Conservation (phyloP, 2,329 filamentous ascomycete species). For the Sarocladium oryzae region DNA sequence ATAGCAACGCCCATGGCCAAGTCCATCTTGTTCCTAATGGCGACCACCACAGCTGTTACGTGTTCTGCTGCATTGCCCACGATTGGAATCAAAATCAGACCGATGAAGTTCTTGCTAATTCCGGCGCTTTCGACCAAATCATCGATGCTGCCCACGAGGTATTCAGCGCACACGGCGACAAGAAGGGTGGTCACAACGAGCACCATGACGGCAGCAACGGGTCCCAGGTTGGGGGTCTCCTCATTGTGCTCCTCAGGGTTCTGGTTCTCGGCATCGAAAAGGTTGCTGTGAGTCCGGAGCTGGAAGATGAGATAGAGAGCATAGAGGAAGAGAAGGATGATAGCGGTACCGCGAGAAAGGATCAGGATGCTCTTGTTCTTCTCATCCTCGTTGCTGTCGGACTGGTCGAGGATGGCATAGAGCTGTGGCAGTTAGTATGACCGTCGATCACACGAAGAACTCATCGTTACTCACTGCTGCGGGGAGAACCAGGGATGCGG, state of each 20-base stretch:
- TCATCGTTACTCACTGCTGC: slow-evolving; percentile 59
- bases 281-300: slow-evolving; percentile 63
- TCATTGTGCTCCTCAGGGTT: slow-evolving; percentile 38
- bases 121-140: slow-evolving; percentile 60
- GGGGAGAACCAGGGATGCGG: slow-evolving; percentile 72
- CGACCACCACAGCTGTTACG: slow-evolving; percentile 74
- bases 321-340: slow-evolving; percentile 70
- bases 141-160: slow-evolving; percentile 71
- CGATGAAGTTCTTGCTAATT: slow-evolving; percentile 76
- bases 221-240: slow-evolving; percentile 49
- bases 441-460: too few species aligned
- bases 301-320: slow-evolving; percentile 74
- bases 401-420: slow-evolving; percentile 54
- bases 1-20: slow-evolving; percentile 72
- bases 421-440: slow-evolving; percentile 40
- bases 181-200: slow-evolving; percentile 64
- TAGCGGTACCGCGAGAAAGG: slow-evolving; percentile 68
- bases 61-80: slow-evolving; percentile 78
- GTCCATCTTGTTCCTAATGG: slow-evolving; percentile 71
- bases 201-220: slow-evolving; percentile 57
- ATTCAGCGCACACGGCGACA: slow-evolving; percentile 70
- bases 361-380: slow-evolving; percentile 55
- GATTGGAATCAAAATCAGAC: slow-evolving; percentile 71
- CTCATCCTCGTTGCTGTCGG: slow-evolving; percentile 29
- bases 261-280: slow-evolving; percentile 55